Conservation (phyloP, 495 filamentous ascomycete genomes). For the Aspergillus mulundensis region DNA sequence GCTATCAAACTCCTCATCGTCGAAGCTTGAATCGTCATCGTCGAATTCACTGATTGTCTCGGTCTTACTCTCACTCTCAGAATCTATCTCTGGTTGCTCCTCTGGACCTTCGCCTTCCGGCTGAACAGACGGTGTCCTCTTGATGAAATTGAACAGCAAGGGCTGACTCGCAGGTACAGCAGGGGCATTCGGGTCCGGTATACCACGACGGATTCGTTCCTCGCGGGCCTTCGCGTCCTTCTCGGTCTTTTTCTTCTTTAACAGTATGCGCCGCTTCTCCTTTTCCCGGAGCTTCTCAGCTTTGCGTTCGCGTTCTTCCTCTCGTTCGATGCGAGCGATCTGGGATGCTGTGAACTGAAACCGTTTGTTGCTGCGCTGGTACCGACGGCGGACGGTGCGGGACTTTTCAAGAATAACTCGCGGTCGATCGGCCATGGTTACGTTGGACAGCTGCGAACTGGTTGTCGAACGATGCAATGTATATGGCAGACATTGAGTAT, state of each 20-base stretch:
- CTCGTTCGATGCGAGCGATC: constrained; percentile 41
- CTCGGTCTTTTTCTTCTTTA: constrained; percentile 44
- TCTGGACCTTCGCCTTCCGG: neutral
- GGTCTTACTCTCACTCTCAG: neutral
- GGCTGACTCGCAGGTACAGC: constrained; percentile 47
- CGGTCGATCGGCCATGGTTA: constrained; percentile 23
- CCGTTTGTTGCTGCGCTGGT: constrained; percentile 46
- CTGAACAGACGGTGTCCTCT: constrained; percentile 6
- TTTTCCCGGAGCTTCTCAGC: constrained; percentile 42
- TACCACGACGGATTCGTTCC: constrained; percentile 36
- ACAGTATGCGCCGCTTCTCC: constrained; percentile 34
- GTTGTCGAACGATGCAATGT: neutral
- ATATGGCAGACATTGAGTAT: neutral
- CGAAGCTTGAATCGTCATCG: constrained; percentile 16
- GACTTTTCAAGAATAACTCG: constrained; percentile 46
- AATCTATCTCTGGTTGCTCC: neutral
- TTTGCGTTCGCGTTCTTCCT: constrained; percentile 35
- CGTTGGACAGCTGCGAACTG: neutral
- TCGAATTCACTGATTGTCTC: constrained; percentile 21
- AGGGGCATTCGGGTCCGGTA: constrained; percentile 40
- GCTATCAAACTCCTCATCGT: constrained; percentile 20
- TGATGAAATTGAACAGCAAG: constrained; percentile 42
- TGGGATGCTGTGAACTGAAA: constrained; percentile 40
- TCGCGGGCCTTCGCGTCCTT: constrained; percentile 41
- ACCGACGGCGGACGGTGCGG: constrained; percentile 40